Evolutionary conservation across 108 stramenopile genomes (phyloP).

Genomic region (Fragilaria crotonensis): DNA sequence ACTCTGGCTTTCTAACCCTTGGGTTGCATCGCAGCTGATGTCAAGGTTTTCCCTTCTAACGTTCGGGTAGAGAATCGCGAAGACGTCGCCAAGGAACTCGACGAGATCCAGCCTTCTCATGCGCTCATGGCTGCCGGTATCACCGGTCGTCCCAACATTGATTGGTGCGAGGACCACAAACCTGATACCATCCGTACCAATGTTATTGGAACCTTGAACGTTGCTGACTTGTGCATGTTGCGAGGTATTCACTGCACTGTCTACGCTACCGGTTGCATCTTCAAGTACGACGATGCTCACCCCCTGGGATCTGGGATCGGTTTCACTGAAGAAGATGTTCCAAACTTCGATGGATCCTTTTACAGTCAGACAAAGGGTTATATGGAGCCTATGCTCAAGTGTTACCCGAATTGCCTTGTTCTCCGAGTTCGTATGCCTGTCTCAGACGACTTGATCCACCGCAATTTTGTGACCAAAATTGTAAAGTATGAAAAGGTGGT

Average conservation of each 20-base stretch:
- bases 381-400: conserved; percentile 94
- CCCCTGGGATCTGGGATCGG: conserved; percentile 88
- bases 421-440: conserved; percentile 99
- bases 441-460: conserved; percentile 92
- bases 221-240: conserved; percentile 84
- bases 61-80: conserved; percentile 91
- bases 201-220: conserved; percentile 94
- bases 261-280: conserved; percentile 99
- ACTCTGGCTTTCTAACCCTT: no score
- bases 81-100: conserved; percentile 82
- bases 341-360: conserved; percentile 97
- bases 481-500: conserved; percentile 95
- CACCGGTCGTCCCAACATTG: conserved; percentile 99
- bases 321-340: conserved; percentile 93
- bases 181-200: conserved; percentile 95
- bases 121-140: conserved; percentile 97
- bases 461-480: conserved; percentile 99
- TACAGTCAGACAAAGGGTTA: conserved; percentile 98
- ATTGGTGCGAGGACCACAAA: conserved; percentile 99
- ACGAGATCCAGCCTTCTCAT: conserved; percentile 88
- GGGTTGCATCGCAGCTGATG: conserved; percentile 25
- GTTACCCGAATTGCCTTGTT: conserved; percentile 80
- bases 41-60: conserved; percentile 81
- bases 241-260: conserved; percentile 93
- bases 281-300: conserved; percentile 95